Evolutionary conservation across 257 asterid species (phyloP), one percentile per base, ranked within the genome.

Genomic region (Rubia yunnanensis): DNA sequence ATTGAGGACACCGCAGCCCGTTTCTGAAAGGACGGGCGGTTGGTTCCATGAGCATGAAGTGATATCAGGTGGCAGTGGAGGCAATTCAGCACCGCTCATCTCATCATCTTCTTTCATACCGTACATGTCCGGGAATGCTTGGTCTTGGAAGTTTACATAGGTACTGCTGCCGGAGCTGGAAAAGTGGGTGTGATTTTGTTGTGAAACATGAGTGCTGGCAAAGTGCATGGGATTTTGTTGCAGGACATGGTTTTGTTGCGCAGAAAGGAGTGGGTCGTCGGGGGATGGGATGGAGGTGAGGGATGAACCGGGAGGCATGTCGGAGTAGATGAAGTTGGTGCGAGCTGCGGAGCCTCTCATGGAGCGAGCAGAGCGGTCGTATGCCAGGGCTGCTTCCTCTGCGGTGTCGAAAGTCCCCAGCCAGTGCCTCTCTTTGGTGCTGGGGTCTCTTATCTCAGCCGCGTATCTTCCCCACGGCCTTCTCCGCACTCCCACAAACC

Each of bases 391-490:
- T 0, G 97, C 97, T 71, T 89, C 97, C 76, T 89, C 96, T 0
- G 96, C 95, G 0, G 96, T 89, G 80, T 89, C 95, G 68, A 89
- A 89, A 0, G 96, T 89, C 36, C 96, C 96, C 18, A 89, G 73
- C 96, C 96, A 89, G 56, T 89, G 96, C 66, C 96, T 54, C 70
- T 87, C 95, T 71, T 89, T 89, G 9, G 97, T 89, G 3, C 83
- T 71, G 0, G 97, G 97, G 79, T 89, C 94, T 56, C 97, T 73
- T 73, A 89, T 89, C 71, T 89, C 95, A 1, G 97, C 91, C 0
- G 97, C 97, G 48, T 89, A 89, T 49, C 97, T 49, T 27, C 97
- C 97, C 97, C 97, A 87, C 0, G 97, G 97, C 66, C 97, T 83
- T 55, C 95, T 63, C 44, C 97, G 46, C 1, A 89, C 97, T 0